These are phyloP conservation scores for Solanum etuberosum DNA, from an alignment of 257 asterid genomes.

Conservation along the genomic window DNA sequence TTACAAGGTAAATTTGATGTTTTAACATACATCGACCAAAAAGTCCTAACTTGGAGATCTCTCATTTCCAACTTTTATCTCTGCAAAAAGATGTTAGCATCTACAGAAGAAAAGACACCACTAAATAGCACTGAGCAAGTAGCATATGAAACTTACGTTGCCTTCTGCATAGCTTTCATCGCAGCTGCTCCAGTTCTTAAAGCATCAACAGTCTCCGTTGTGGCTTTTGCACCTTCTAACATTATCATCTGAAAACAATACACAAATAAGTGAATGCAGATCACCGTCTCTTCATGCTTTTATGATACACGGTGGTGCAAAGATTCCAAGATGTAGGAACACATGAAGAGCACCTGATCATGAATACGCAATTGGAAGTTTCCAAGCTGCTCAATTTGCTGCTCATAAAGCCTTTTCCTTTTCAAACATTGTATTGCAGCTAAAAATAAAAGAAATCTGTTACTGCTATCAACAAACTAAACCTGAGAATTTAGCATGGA, in stretches of 20 bases:
- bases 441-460: conserved; percentile 1
- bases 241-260: conserved; percentile 51
- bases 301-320: neutral
- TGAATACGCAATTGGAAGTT: conserved; percentile 82
- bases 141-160: conserved; percentile 44
- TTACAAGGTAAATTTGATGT: neutral
- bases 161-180: conserved; percentile 89
- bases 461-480: neutral
- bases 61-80: neutral
- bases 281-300: neutral
- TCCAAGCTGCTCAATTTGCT: conserved; percentile 72
- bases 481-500: neutral
- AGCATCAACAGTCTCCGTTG: conserved; percentile 86
- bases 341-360: conserved; percentile 50
- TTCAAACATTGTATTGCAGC: conserved; percentile 87
- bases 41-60: neutral
- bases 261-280: neutral
- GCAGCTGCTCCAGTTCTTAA: conserved; percentile 85
- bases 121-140: conserved; percentile 1
- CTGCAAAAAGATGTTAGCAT: neutral
- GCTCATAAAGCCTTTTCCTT: conserved; percentile 76
- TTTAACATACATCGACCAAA: neutral
- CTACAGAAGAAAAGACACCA: neutral
- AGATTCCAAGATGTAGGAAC: neutral
- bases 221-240: conserved; percentile 86